Evolutionary conservation across 495 filamentous ascomycete genomes (phyloP).

Genomic region (Thermothielavioides terrestris): DNA sequence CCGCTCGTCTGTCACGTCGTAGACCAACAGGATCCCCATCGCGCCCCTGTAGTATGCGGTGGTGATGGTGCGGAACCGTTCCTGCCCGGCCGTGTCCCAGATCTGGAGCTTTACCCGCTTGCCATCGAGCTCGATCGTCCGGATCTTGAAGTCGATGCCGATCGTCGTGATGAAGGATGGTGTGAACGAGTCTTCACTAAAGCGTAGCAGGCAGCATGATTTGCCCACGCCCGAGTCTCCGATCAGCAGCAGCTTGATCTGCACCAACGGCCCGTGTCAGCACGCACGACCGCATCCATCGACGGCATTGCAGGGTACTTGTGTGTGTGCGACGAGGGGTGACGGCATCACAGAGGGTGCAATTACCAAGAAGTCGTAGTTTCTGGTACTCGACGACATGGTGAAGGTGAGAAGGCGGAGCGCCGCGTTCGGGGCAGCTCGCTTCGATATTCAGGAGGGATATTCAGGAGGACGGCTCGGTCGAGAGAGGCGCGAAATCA

Average conservation of each 20-base stretch:
- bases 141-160: constrained; percentile 99
- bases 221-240: constrained; percentile 98
- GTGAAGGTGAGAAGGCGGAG: constrained; percentile 19
- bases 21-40: constrained; percentile 96
- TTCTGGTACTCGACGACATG: constrained; percentile 95
- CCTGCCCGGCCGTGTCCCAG: constrained; percentile 98
- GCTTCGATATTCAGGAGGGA: neutral
- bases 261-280: constrained; percentile 4
- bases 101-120: constrained; percentile 99
- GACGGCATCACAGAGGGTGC: neutral
- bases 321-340: neutral
- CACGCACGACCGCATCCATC: neutral
- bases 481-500: neutral
- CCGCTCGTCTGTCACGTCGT: constrained; percentile 95
- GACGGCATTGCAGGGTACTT: neutral
- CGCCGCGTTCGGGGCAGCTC: neutral
- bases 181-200: constrained; percentile 98
- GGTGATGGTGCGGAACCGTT: constrained; percentile 96
- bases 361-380: constrained; percentile 93
- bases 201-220: constrained; percentile 95
- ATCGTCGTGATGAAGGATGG: constrained; percentile 99
- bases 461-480: neutral
- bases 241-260: constrained; percentile 99
- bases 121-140: constrained; percentile 95
- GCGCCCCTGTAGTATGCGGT: constrained; percentile 97